Base-by-base conservation (phyloP, 1,284 basidiomycete genomes). In the Tilletia setariae region DNA sequence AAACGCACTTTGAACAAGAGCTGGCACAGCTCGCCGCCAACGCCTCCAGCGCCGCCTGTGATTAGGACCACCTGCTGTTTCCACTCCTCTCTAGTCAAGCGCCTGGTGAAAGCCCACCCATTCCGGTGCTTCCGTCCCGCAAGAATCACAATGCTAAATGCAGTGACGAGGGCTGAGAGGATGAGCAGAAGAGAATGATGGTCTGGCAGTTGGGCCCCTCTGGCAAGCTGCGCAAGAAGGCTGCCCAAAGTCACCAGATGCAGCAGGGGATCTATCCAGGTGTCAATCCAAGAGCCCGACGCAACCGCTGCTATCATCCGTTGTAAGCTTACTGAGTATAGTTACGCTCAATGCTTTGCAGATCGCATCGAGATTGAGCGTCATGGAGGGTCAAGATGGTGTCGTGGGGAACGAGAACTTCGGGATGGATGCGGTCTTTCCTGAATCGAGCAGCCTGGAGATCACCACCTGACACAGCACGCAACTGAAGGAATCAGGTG, bases 1-100 rank as follows among this genome's bases (percentile, higher is more conserved):
- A 28, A 32, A 19, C 30, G 15, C 32, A 61, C 56, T 1, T 61
- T 15, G 28, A 16, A 61, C 8, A 47, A n/a, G 44, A 47, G 23
- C 11, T 3, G n/a, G 30, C 11, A 42, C 11, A 51, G 40, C 64
- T 49, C 64, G 19, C 16, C 16, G 1, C 64, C 64, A 0, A 65
- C 23, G 7, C 64, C 64, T 1, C 64, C 32, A 16, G 44, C 47
- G 6, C 64, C 64, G n/a, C 64, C 64, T 13, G 64, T 65, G 3
- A 65, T 30, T n/a, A 65, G 15, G 64, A 65, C 64, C 25, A 65
- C 64, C 44, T 65, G 43, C 23, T 30, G 16, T 11, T 13, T 40
- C 64, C 64, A 65, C 16, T 61, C 30, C 11, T 32, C 28, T 8
- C 6, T 16, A 35, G 13, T 19, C 25, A 61, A 19, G 16, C 23